Evolutionary conservation across 73 alveolate species (phyloP), one percentile per base, ranked within the genome.

Genomic region (Symbiodinium pilosum): DNA sequence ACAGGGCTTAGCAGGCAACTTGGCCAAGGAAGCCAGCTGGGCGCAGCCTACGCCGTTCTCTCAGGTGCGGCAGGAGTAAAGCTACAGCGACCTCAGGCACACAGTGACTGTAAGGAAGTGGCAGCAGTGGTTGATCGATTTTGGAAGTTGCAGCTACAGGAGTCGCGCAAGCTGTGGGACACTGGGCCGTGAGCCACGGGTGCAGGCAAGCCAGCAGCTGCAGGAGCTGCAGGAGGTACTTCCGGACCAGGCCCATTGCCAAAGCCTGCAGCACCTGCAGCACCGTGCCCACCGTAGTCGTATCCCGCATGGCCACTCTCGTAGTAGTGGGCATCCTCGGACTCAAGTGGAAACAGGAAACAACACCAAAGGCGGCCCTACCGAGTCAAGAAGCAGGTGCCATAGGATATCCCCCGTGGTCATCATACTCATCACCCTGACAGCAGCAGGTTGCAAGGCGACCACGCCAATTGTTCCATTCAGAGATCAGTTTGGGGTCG

Each of bases 351-450:
- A 18, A 42, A 2, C 40, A 8, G 41, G 69, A 11, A 18, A 24
- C 56, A 41, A 21, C 1, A 39, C 32, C 68, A 12, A 41, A 9
- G 3, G 41, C 75, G 34, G 47, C 43, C 30, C 34, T 28, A 24
- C 20, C 12, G n/a, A 1, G 40, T 26, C 85, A 43, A 73, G 51
- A 30, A 11, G 36, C 95, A 56, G 83, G 95, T 8, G 86, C 86
- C 51, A 73, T 32, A 30, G 86, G 86, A 77, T 89, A 89, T 81
- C 95, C 95, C 30, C 44, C 73, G 75, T 89, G 73, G 44, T 89
- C 95, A n/a, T 89, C 95, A 39, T 54, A 89, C 95, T 89, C 95
- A 47, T 89, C 95, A 5, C 95, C 95, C 95, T 89, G 16, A 30
- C n/a, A n/a, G n/a, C n/a, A n/a, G n/a, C n/a, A n/a, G n/a, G n/a